Base-by-base conservation (phyloP, 2,329 filamentous ascomycete species). In the Cladosporium sp. region DNA sequence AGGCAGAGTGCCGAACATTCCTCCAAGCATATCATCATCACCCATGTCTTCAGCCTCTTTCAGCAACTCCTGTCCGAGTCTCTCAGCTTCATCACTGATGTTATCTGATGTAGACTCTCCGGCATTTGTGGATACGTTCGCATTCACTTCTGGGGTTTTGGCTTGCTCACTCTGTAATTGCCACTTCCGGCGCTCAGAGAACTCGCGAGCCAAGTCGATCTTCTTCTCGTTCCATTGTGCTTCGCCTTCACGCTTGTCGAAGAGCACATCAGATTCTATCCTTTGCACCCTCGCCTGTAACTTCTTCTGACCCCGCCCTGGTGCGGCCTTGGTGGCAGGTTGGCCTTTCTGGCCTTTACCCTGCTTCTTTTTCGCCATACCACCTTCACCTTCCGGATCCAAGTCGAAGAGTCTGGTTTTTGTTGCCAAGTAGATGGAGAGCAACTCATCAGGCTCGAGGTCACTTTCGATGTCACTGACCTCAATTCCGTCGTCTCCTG, bases 361-460 rank as follows among this genome's bases (percentile, higher is more conserved):
- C 67, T 66, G 69, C 74, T 72, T 75, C 68, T 80, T 80, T 69
- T 80, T 82, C 46, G 62, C 53, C 31, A 40, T 57, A 31, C 57
- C 64, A 21, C 65, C 50, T 18, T 67, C 66, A 7, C 65, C 56
- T 2, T 68, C 62, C 5, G 82, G 81, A 58, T 81, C 76, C n/a
- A 82, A 72, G 52, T 80, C 76, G 69, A 79, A 84, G 2, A 84
- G 71, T 56, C 76, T 78, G 12, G 85, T 81, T 77, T 92, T 93
- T 21, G 91, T 86, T 18, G 89, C 86, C 23, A 99, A 72, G 77
- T 94, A 98, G 66, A 88, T 86, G 0, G 91, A 88, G 29, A 93
- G 82, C 21, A 84, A 76, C 65, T 83, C 79, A 44, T 84, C 81
- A 3, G 80, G 79, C 46, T 84, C 82, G 3, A 82, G 69, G 66